Percentiles rank a stretch among this genome's conserved stretches.
Conservation (phyloP, 2,329 filamentous ascomycete species). For the Cadophora gregata region DNA sequence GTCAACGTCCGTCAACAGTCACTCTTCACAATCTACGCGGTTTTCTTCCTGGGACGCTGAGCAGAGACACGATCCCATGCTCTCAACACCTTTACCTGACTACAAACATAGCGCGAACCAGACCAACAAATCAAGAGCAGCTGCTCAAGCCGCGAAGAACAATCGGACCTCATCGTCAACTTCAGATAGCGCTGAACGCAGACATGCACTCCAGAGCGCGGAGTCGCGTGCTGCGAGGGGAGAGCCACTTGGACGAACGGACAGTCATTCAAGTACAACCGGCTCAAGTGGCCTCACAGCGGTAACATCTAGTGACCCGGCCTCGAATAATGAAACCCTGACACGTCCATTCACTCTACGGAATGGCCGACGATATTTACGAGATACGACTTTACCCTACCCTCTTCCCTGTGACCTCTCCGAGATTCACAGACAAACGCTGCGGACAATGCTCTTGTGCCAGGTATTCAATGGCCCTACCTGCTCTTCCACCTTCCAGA, state of each 20-base stretch:
- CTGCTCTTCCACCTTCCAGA: constrained; percentile 70
- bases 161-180: constrained; percentile 38
- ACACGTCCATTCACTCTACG: constrained; percentile 68
- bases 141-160: constrained; percentile 30
- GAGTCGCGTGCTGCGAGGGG: constrained; percentile 36
- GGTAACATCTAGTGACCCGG: constrained; percentile 38
- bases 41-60: constrained; percentile 17
- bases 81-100: constrained; percentile 41
- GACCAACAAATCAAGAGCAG: constrained; percentile 38
- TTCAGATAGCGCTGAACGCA: constrained; percentile 36
- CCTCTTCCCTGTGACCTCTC: constrained; percentile 87
- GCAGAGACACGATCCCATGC: constrained; percentile 40
- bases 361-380: constrained; percentile 83
- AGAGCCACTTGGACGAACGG: constrained; percentile 36
- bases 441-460: constrained; percentile 81
- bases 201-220: constrained; percentile 38
- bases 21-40: constrained; percentile 20
- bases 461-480: constrained; percentile 82
- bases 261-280: constrained; percentile 42
- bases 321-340: constrained; percentile 32
- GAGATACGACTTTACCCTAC: constrained; percentile 74
- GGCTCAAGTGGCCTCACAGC: constrained; percentile 41
- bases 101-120: constrained; percentile 43
- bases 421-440: constrained; percentile 85
- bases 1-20: constrained; percentile 20